Evolutionary conservation across 352 stramenopile species (phyloP), one percentile per base, ranked within the genome.

Genomic region (Proteromonas lacertae): DNA sequence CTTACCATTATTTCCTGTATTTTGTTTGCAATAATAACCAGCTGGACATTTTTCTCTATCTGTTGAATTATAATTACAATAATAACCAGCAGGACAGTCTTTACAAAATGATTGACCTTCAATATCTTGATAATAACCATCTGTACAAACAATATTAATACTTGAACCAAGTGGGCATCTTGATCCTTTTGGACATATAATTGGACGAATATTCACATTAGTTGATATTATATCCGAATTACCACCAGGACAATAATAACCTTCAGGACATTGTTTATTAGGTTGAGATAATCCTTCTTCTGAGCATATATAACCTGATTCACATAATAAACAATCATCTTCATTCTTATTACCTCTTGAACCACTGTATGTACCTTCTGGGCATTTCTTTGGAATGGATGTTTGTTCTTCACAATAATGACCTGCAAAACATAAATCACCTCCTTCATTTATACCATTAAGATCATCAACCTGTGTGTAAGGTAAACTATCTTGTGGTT

Each of bases 11-110:
- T 20, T 22, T 9, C 48, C 48, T 2, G 60, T 63, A 2, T 66
- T 66, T 16, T 64, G 53, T 4, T 59, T 46, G 30, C 74, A 90
- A 28, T 58, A 80, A 44, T 63, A 74, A 3, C 73, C 72, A 7
- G 60, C 56, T n/a, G 64, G 60, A 45, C 72, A 88, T 1, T 42
- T 35, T 9, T 61, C 60, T 13, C n/a, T 24, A 4, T n/a, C 19
- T 8, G 30, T 34, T 13, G 60, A 70, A 1, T 63, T 63, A 4
- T 55, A 28, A 2, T 59, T 53, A 40, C 71, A 89, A 30, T 72
- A 75, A 33, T 25, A 37, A 0, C 73, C 57, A 10, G 42, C 29
- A 17, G 57, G 56, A 35, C 57, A 66, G 4, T 4, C 5, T 13
- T 34, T 34, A 20, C 29, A 54, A 5, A 25, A 36, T 26, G 31